Percentiles rank a stretch among this genome's conserved stretches.
These are phyloP conservation scores for Verruconis gallopava DNA, from an alignment of 2,329 filamentous ascomycete genomes.

Conservation along the genomic window DNA sequence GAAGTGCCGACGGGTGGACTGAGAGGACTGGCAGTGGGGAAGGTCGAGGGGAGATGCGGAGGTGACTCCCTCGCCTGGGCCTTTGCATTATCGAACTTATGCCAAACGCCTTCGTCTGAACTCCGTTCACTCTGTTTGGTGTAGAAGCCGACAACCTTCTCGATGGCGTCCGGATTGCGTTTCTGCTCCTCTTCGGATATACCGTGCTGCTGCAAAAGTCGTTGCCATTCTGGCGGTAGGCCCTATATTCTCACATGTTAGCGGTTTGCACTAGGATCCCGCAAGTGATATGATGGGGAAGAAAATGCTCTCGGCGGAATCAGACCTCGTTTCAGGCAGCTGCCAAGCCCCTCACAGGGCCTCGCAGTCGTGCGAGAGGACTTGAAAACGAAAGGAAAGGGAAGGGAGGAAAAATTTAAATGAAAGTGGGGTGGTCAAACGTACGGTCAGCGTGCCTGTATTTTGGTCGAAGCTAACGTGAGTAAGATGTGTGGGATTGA, in stretches of 20 bases:
- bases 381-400: too few relatives aligned
- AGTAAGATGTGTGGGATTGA: slow-evolving; percentile 95
- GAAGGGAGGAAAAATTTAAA: too few relatives aligned
- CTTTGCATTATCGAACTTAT: slow-evolving; percentile 88
- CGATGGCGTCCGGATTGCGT: slow-evolving; percentile 88
- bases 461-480: slow-evolving; percentile 95
- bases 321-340: too few relatives aligned
- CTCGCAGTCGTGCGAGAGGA: too few relatives aligned
- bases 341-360: too few relatives aligned
- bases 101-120: slow-evolving; percentile 77
- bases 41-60: slow-evolving; percentile 15
- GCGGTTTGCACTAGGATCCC: too few relatives aligned
- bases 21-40: slow-evolving; percentile 15
- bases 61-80: slow-evolving; percentile 37
- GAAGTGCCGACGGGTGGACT: slow-evolving; percentile 27
- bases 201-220: slow-evolving; percentile 85
- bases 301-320: too few relatives aligned
- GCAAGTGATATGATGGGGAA: too few relatives aligned
- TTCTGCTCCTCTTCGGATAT: slow-evolving; percentile 94
- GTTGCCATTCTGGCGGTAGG: slow-evolving; percentile 95
- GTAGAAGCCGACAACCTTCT: slow-evolving; percentile 93
- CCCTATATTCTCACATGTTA: slow-evolving; percentile 59
- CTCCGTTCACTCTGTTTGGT: slow-evolving; percentile 79
- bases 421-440: too few relatives aligned
- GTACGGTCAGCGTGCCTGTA: slow-evolving; percentile 89